Evolutionary conservation across 306 rosid genomes (phyloP).

Genomic region (Ormosia semicastrata): DNA sequence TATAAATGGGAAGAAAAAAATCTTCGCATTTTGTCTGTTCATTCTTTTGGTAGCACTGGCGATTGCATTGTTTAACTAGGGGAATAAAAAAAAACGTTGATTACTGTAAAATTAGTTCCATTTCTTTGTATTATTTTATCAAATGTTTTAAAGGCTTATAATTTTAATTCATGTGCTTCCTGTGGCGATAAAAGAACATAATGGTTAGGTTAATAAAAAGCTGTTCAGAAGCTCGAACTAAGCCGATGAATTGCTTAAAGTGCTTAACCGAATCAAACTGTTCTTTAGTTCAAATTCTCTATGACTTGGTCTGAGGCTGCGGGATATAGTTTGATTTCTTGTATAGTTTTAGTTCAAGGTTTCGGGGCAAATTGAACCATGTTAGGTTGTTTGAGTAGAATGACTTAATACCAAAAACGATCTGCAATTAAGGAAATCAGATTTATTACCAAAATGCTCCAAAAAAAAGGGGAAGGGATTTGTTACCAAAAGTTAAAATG

Average conservation of each 20-base stretch:
- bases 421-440: neutral
- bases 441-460: no score
- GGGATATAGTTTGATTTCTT: neutral
- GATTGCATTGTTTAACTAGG: slow-evolving; percentile 9
- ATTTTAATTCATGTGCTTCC: neutral
- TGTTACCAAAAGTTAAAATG: no score
- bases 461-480: no score
- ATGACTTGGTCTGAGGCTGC: neutral
- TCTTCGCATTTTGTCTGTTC: slow-evolving; percentile 21
- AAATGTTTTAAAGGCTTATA: neutral
- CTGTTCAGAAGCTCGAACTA: neutral
- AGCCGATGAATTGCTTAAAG: neutral
- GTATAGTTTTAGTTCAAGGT: neutral
- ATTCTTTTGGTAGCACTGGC: slow-evolving; percentile 22
- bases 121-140: slow-evolving; percentile 11
- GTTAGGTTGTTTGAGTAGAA: neutral
- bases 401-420: no score
- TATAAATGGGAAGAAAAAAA: slow-evolving; percentile 37
- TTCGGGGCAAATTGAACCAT: neutral
- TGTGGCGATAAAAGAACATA: neutral
- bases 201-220: neutral
- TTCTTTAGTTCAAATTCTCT: neutral
- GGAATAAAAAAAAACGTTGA: slow-evolving; percentile 18
- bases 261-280: neutral
- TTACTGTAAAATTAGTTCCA: slow-evolving; percentile 15